Conservation (phyloP, 345 rosid genomes). For the Eucalyptus pumila region DNA sequence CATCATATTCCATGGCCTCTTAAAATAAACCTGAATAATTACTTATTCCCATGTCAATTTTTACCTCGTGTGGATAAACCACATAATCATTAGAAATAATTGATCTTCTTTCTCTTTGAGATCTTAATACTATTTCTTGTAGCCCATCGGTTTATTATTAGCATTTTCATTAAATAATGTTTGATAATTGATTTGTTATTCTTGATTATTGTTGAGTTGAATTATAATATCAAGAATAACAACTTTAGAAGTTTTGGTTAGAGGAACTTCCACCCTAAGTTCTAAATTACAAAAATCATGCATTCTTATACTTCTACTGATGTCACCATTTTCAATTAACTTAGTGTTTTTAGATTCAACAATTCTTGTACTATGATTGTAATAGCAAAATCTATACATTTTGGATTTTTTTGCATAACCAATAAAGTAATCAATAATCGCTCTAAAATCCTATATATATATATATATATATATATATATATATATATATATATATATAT, state of each 20-base stretch:
- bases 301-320: not conserved
- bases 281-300: not conserved
- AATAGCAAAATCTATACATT: not conserved
- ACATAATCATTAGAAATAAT: not conserved
- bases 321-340: not conserved
- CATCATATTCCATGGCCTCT: not conserved
- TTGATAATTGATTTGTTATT: not conserved
- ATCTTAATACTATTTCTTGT: not conserved
- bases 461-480: too few species aligned
- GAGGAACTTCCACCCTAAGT: not conserved
- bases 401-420: not conserved
- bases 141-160: not conserved
- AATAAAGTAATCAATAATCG: not conserved
- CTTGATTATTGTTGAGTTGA: not conserved
- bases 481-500: too few species aligned
- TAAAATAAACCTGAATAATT: not conserved
- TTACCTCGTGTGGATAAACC: not conserved
- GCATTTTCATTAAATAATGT: too few species aligned
- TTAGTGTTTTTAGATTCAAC: not conserved
- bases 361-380: not conserved
- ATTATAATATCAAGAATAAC: not conserved
- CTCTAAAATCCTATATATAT: not conserved
- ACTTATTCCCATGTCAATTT: not conserved
- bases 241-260: too few species aligned
- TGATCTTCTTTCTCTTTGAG: not conserved